A percentile compares a stretch with the other conserved stretches of the same genome.
These are phyloP conservation scores for Volutella citrinella DNA, from an alignment of 2,329 filamentous ascomycete genomes.

Conservation along the genomic window DNA sequence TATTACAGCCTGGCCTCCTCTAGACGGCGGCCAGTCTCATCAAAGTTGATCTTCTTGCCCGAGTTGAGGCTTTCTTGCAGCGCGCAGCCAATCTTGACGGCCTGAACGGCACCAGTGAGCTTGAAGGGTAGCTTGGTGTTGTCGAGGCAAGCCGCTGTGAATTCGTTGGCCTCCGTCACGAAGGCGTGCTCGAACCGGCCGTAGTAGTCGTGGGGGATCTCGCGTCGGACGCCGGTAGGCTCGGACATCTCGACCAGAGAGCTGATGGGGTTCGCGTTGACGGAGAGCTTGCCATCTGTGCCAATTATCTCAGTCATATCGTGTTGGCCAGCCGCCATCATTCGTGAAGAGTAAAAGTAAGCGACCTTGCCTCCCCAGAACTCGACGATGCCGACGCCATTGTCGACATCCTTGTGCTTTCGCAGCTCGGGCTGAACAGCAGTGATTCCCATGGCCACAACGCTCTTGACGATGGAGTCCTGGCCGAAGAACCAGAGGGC, in stretches of 20 bases:
- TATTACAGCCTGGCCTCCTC: constrained; percentile 22
- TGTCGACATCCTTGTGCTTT: constrained; percentile 31
- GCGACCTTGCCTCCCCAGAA: constrained; percentile 64
- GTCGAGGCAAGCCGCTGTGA: constrained; percentile 58
- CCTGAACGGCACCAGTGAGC: constrained; percentile 55
- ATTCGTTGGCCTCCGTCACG: constrained; percentile 62
- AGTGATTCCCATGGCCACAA: constrained; percentile 29
- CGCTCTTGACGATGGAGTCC: constrained; percentile 29
- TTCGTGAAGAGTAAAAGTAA: constrained; percentile 63
- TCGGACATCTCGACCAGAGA: constrained; percentile 57
- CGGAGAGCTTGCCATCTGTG: constrained; percentile 59
- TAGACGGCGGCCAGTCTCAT: constrained; percentile 35
- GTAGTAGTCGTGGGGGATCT: constrained; percentile 61
- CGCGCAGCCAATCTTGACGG: constrained; percentile 59
- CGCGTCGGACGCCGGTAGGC: constrained; percentile 46
- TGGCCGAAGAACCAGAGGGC: constrained; percentile 33
- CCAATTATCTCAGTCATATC: constrained; percentile 67
- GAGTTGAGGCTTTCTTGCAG: constrained; percentile 56
- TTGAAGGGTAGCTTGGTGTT: constrained; percentile 54
- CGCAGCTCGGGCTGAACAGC: constrained; percentile 30
- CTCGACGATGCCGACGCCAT: constrained; percentile 55
- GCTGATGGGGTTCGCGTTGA: constrained; percentile 56
- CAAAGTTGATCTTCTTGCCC: constrained; percentile 58
- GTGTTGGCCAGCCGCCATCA: constrained; percentile 68
- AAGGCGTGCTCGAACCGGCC: constrained; percentile 63